Evolutionary conservation across 2,329 filamentous ascomycete species (phyloP).

Genomic region (Hymenoscyphus albidus): DNA sequence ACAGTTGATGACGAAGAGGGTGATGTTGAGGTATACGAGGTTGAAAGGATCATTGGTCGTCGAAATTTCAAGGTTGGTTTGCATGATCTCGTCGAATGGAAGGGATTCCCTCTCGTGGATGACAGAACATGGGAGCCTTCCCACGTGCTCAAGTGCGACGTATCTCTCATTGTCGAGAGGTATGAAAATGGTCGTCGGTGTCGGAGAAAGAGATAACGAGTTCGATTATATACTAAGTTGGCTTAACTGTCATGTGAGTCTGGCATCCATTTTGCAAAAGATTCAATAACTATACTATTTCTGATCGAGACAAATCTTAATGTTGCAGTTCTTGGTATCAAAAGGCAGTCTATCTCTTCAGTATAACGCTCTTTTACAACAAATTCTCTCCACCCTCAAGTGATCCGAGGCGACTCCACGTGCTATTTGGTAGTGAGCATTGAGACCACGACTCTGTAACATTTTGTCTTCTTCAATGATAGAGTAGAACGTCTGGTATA

Average conservation of each 20-base stretch:
- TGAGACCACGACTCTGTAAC: too few relatives aligned
- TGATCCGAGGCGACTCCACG: too few relatives aligned
- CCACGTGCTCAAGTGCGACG: conserved; percentile 18
- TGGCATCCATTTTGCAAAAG: not conserved
- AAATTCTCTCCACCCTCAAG: not conserved
- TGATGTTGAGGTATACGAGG: conserved; percentile 10
- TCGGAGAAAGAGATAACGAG: conserved; percentile 2
- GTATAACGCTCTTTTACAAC: not conserved
- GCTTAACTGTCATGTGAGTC: not conserved
- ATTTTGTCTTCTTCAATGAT: too few relatives aligned
- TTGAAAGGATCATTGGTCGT: conserved; percentile 20
- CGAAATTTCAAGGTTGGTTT: conserved; percentile 14
- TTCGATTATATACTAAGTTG: not conserved
- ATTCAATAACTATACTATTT: not conserved
- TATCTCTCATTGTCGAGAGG: conserved; percentile 15
- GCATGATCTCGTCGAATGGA: conserved; percentile 23
- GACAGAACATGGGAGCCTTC: conserved; percentile 26
- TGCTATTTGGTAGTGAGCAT: too few relatives aligned
- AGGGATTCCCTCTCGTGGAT: conserved; percentile 17
- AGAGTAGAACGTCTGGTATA: too few relatives aligned
- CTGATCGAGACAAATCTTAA: not conserved
- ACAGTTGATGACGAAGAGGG: not conserved
- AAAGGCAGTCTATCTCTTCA: not conserved
- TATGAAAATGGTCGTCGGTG: conserved; percentile 10
- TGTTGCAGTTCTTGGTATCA: not conserved